phyloP scores from a whole-genome alignment of 768 basidiomycete species.

The Kwoniella pini region DNA sequence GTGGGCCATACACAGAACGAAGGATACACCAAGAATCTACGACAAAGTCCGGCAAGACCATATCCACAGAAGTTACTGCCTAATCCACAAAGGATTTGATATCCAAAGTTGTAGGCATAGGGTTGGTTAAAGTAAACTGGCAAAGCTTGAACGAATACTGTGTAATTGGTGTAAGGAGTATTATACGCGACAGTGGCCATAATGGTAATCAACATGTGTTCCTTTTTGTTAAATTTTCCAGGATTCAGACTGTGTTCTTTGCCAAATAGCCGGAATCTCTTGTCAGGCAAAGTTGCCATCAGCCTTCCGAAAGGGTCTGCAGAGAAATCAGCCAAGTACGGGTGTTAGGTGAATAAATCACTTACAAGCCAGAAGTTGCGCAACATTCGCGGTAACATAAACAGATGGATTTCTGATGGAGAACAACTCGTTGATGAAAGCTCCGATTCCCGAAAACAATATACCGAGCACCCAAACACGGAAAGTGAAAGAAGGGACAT shows the following conservation, averaged over 20 bases:
- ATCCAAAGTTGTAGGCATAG: constrained; percentile 45
- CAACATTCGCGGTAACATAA: constrained; percentile 69
- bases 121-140: constrained; percentile 41
- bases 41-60: constrained; percentile 81
- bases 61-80: constrained; percentile 91
- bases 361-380: constrained; percentile 65
- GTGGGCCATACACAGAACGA: constrained; percentile 56
- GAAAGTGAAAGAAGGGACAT: constrained; percentile 47
- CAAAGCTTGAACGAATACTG: constrained; percentile 33
- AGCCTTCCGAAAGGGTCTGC: constrained; percentile 34
- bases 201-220: constrained; percentile 50
- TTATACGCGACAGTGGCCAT: constrained; percentile 45
- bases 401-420: constrained; percentile 59
- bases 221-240: constrained; percentile 48
- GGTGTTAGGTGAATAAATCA: background rate
- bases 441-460: constrained; percentile 58
- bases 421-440: constrained; percentile 64
- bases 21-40: constrained; percentile 89
- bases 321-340: background rate
- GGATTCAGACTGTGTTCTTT: constrained; percentile 38
- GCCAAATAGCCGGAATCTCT: constrained; percentile 31
- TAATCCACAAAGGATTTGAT: constrained; percentile 62
- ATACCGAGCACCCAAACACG: constrained; percentile 46
- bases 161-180: constrained; percentile 43
- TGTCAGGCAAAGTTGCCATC: constrained; percentile 25